Evolutionary conservation across 2,329 filamentous ascomycete species (phyloP).

Genomic region (Colletotrichum graminicola): DNA sequence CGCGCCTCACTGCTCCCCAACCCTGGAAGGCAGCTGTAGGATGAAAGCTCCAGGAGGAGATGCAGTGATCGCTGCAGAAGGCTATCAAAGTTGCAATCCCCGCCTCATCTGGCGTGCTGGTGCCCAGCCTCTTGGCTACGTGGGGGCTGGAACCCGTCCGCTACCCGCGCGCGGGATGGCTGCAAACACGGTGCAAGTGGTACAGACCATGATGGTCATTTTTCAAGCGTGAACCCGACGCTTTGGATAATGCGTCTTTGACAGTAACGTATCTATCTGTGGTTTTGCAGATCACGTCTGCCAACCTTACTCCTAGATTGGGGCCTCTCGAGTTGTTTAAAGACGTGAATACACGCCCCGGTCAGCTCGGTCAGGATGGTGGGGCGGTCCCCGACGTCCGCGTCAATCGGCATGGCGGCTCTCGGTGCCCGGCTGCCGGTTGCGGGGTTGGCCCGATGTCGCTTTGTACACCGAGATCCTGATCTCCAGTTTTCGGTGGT

Average conservation of each 20-base stretch:
- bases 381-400: conserved; percentile 38
- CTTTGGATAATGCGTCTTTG: too few relatives aligned
- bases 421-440: conserved; percentile 33
- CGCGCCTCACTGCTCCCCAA: conserved; percentile 30
- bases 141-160: too few relatives aligned
- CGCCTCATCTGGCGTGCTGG: conserved; percentile 41
- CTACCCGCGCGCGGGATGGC: conserved; percentile 19
- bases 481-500: conserved; percentile 28
- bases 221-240: too few relatives aligned
- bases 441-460: conserved; percentile 40
- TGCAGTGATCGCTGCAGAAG: conserved; percentile 16
- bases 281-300: too few relatives aligned
- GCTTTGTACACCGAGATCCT: conserved; percentile 38
- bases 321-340: not conserved
- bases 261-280: too few relatives aligned
- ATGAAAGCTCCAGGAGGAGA: not conserved
- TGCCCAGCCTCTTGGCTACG: conserved; percentile 39
- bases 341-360: conserved; percentile 17
- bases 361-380: conserved; percentile 37
- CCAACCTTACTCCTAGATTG: too few relatives aligned
- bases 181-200: too few relatives aligned
- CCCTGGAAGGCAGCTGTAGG: conserved; percentile 6
- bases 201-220: too few relatives aligned
- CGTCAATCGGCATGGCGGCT: conserved; percentile 38
- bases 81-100: conserved; percentile 38